phyloP scores from a whole-genome alignment of 1,284 basidiomycete genomes.

The Volvariella volvacea region DNA sequence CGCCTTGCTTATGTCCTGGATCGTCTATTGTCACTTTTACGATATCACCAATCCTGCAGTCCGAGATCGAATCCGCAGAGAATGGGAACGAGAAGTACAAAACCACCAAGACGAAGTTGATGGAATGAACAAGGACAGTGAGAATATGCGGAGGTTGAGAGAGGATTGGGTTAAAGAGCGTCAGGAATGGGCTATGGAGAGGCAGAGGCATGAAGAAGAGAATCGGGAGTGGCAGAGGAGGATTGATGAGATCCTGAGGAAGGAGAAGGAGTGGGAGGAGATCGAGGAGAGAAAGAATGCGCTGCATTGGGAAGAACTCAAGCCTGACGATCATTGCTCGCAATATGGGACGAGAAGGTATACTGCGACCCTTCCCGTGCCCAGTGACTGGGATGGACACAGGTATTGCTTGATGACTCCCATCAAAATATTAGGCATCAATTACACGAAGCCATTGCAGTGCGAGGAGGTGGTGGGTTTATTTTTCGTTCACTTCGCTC shows the following conservation, averaged over 20 bases:
- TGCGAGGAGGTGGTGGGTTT: not conserved
- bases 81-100: not conserved
- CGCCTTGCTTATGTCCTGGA: no score
- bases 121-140: not conserved
- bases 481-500: no score
- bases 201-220: not conserved
- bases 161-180: not conserved
- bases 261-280: not conserved
- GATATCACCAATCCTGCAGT: not conserved
- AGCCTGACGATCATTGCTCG: conserved; percentile 5
- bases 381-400: not conserved
- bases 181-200: not conserved
- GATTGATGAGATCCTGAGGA: not conserved
- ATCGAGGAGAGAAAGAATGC: not conserved
- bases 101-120: not conserved
- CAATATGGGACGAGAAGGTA: conserved; percentile 7
- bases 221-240: not conserved
- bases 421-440: conserved; percentile 3
- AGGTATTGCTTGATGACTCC: conserved; percentile 2
- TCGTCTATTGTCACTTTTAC: no score
- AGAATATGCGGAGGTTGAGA: not conserved
- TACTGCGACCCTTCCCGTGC: conserved; percentile 2
- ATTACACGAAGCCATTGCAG: not conserved
- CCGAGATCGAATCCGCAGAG: not conserved
- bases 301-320: conserved; percentile 2